phyloP scores from a whole-genome alignment of 495 filamentous ascomycete species.

The Xylaria telfairii region DNA sequence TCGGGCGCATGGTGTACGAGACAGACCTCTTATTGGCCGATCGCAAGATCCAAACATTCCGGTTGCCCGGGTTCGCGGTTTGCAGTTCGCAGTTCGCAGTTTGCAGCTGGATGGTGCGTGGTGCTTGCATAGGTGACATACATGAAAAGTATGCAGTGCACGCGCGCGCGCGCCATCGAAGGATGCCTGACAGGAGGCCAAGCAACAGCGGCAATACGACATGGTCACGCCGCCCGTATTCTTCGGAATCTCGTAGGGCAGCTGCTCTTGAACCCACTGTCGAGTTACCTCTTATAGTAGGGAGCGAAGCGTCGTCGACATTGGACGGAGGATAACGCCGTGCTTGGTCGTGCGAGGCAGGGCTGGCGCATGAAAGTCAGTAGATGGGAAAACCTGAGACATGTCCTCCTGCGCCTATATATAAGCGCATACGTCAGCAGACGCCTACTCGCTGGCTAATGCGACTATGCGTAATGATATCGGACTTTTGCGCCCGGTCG shows the following conservation, averaged over 20 bases:
- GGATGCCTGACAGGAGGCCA: background rate
- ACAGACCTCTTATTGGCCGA: background rate
- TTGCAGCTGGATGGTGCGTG: background rate
- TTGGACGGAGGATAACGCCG: background rate
- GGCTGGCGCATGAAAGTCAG: background rate
- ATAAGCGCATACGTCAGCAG: background rate
- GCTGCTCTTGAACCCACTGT: background rate
- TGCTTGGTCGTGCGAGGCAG: background rate
- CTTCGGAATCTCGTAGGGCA: too few relatives aligned
- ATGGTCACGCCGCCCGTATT: background rate
- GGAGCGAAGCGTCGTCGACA: too few relatives aligned
- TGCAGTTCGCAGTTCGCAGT: too few relatives aligned
- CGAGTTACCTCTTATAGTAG: background rate
- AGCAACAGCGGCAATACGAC: background rate
- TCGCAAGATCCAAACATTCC: background rate
- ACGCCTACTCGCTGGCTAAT: background rate
- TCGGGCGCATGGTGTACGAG: constrained; percentile 13
- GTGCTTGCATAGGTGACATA: constrained; percentile 11
- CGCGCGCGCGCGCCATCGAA: background rate
- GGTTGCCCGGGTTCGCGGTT: constrained; percentile 13
- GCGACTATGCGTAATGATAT: background rate
- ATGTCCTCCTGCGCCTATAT: background rate
- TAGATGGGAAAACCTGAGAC: background rate
- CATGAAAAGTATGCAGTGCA: background rate
- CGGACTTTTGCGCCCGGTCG: background rate